Evolutionary conservation across 768 basidiomycete genomes (phyloP).

Genomic region (Multifurca ochricompacta): DNA sequence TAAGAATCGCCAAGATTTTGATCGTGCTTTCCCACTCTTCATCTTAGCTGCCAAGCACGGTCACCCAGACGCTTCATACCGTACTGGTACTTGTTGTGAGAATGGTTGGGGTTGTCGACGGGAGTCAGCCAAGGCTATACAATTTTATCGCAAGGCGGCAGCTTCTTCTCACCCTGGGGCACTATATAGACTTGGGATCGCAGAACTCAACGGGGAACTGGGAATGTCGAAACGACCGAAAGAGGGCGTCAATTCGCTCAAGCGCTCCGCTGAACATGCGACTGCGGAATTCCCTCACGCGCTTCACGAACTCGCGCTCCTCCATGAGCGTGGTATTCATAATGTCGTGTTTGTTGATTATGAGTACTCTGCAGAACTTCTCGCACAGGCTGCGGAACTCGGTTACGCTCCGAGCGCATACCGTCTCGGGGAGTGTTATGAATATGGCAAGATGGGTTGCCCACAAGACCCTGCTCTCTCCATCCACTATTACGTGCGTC

Average conservation of each 20-base stretch:
- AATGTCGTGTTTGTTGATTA: conserved; percentile 96
- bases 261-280: conserved; percentile 89
- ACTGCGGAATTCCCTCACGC: conserved; percentile 96
- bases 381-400: conserved; percentile 92
- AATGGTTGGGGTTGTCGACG: conserved; percentile 97
- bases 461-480: conserved; percentile 95
- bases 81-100: conserved; percentile 96
- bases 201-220: conserved; percentile 93
- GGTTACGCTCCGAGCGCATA: conserved; percentile 96
- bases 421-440: conserved; percentile 95
- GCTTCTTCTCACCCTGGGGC: conserved; percentile 89
- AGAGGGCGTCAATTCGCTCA: conserved; percentile 98
- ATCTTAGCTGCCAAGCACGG: conserved; percentile 95
- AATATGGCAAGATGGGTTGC: conserved; percentile 98
- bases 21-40: conserved; percentile 93
- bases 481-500: conserved; percentile 96
- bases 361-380: conserved; percentile 89
- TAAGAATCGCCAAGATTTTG: conserved; percentile 90
- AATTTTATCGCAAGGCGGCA: conserved; percentile 90
- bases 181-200: conserved; percentile 93
- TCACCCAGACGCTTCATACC: conserved; percentile 91
- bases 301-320: conserved; percentile 84
- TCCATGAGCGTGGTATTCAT: conserved; percentile 97
- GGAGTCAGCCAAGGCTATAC: conserved; percentile 84
- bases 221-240: conserved; percentile 79